Percentiles rank a stretch among this genome's conserved stretches.
phyloP scores from a whole-genome alignment of 75 land plant genomes.

The Picea glauca region DNA sequence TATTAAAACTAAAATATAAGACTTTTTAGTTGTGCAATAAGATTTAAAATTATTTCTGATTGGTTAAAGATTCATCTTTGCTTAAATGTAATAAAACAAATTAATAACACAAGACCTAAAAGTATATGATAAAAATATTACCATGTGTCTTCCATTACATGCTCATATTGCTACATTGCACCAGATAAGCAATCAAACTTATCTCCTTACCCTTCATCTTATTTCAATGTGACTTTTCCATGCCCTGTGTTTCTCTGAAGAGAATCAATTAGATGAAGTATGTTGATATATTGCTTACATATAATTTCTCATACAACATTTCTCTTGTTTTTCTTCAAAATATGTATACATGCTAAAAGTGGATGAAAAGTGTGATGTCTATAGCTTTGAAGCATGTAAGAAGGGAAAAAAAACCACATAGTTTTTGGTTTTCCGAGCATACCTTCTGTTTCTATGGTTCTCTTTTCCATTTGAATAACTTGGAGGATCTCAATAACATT shows the following conservation, averaged over 20 bases:
- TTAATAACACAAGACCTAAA: no score
- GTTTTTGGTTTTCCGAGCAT: neutral
- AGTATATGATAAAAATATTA: no score
- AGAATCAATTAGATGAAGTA: neutral
- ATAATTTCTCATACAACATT: no score
- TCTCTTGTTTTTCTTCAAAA: constrained; percentile 36
- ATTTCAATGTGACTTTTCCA: neutral
- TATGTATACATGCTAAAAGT: constrained; percentile 89
- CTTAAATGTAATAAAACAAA: no score
- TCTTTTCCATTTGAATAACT: constrained; percentile 49
- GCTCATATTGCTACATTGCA: constrained; percentile 29
- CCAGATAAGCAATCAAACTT: constrained; percentile 8
- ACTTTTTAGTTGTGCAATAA: no score
- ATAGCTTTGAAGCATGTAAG: constrained; percentile 63
- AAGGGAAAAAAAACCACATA: neutral
- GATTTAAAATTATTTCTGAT: no score
- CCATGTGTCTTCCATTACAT: constrained; percentile 5
- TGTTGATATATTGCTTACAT: neutral
- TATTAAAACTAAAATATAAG: no score
- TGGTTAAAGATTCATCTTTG: no score
- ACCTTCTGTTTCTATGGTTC: constrained; percentile 64
- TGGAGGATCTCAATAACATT: constrained; percentile 88
- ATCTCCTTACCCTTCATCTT: neutral
- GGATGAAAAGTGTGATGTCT: constrained; percentile 83
- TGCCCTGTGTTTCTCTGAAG: neutral